These are phyloP conservation scores for Fraxinus platypoda DNA, from an alignment of 305 asterid species.

Conservation along the genomic window DNA sequence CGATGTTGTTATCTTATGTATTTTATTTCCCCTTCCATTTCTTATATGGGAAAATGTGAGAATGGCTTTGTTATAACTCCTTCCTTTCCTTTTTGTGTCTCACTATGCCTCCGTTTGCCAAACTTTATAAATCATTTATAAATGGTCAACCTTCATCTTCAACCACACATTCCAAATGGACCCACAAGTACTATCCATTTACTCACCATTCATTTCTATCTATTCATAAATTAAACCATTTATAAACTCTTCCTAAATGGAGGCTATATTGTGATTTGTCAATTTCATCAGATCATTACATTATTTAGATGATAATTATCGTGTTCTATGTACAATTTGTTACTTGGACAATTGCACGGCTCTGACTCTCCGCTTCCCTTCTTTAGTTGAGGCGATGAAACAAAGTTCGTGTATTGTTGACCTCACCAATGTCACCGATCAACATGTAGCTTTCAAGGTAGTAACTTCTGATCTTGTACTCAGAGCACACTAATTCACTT, in stretches of 20 bases:
- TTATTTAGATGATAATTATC: constrained; percentile 4
- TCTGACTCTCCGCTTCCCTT: constrained; percentile 29
- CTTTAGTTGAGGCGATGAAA: constrained; percentile 78
- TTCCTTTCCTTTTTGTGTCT: not conserved
- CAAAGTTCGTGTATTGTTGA: constrained; percentile 67
- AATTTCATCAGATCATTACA: constrained; percentile 2
- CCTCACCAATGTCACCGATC: constrained; percentile 68
- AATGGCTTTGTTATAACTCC: not conserved
- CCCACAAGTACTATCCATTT: not conserved
- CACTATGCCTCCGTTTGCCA: not conserved
- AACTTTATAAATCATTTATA: not conserved
- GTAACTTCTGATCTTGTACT: constrained; percentile 22
- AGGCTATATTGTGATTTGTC: not conserved
- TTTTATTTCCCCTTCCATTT: not conserved
- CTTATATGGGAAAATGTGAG: not conserved
- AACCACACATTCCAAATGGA: not conserved
- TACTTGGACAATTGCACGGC: not conserved
- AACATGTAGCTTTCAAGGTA: constrained; percentile 89
- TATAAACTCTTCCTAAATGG: not conserved
- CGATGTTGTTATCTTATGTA: not conserved
- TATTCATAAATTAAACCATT: not conserved
- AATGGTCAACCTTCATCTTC: not conserved
- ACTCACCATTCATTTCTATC: not conserved
- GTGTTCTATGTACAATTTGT: not conserved
- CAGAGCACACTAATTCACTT: constrained; percentile 3